Evolutionary conservation across 2,329 filamentous ascomycete genomes (phyloP), one percentile per base, ranked within the genome.

Genomic region (Botrytis tulipae): DNA sequence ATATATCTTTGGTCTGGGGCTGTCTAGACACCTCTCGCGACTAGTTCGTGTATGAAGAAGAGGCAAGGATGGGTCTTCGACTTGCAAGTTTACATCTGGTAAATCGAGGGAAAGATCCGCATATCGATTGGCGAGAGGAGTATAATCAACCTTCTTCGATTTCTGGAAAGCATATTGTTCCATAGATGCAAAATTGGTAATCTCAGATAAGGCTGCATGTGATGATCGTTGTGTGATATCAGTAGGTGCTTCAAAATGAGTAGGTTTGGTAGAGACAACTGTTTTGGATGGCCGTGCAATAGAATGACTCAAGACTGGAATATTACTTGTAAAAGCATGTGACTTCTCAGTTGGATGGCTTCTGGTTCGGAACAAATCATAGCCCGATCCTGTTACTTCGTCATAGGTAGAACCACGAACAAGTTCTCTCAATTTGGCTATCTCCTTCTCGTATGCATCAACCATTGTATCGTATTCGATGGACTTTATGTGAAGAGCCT

Each of bases 1-100:
- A 71, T 78, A 77, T 68, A 79, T 78, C 14, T 79, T 79, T 18
- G 79, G 77, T 44, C 76, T 73, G 8, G 78, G 79, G 68, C 78
- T 81, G 25, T 73, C 69, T 54, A 73, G 62, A 60, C 70, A 74
- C 25, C 72, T 75, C 37, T 78, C 76, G 54, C 77, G 74, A 29
- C 76, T 71, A 32, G 60, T 74, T 60, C 72, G 75, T 40, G 70
- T 72, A n/a, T 59, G 66, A 10, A 73, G 60, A 37, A 74, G 71
- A 20, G 74, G 63, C 40, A 75, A 35, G 4, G 75, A 75, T 74
- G 75, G 74, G 54, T 78, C 77, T 54, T 73, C 67, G 10, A 75
- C 75, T 63, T 76, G 76, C 16, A 78, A 65, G 22, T 76, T 71
- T 44, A 76, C 29, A 6, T 74, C 54, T 51, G 75, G 74, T 63